These are phyloP conservation scores for Alternaria brassicae DNA, from an alignment of 2,329 filamentous ascomycete genomes.

Conservation along the genomic window DNA sequence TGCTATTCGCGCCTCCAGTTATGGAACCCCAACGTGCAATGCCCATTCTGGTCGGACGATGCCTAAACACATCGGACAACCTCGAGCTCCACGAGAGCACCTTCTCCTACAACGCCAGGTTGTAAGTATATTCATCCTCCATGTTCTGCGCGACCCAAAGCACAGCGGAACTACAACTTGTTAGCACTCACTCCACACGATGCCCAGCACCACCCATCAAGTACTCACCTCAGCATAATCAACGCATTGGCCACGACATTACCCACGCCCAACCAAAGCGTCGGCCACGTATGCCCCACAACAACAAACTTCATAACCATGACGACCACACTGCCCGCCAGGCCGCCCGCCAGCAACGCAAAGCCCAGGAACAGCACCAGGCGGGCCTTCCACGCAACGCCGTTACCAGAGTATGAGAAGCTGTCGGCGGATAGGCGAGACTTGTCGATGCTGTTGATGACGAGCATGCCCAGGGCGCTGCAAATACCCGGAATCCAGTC, in stretches of 20 bases:
- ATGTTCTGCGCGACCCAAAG: constrained; percentile 76
- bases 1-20: neutral
- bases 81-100: rapidly evolving
- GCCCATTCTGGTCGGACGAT: neutral
- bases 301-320: constrained; percentile 73
- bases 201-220: neutral
- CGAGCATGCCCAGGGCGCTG: constrained; percentile 72
- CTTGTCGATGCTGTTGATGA: constrained; percentile 77
- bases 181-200: constrained; percentile 26
- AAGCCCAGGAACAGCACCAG: constrained; percentile 74
- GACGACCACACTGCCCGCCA: constrained; percentile 72
- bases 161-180: constrained; percentile 62
- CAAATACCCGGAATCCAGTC: constrained; percentile 77
- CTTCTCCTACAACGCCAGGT: constrained; percentile 67
- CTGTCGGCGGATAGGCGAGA: constrained; percentile 68
- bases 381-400: constrained; percentile 73
- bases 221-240: constrained; percentile 69
- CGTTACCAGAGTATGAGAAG: constrained; percentile 69
- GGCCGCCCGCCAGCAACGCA: constrained; percentile 70
- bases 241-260: constrained; percentile 70
- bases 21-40: neutral
- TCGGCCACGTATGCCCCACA: constrained; percentile 64
- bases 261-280: constrained; percentile 71
- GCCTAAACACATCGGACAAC: neutral
- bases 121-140: constrained; percentile 76